Conservation (phyloP, 805 yeast species). For the Alloascoidea africana region DNA sequence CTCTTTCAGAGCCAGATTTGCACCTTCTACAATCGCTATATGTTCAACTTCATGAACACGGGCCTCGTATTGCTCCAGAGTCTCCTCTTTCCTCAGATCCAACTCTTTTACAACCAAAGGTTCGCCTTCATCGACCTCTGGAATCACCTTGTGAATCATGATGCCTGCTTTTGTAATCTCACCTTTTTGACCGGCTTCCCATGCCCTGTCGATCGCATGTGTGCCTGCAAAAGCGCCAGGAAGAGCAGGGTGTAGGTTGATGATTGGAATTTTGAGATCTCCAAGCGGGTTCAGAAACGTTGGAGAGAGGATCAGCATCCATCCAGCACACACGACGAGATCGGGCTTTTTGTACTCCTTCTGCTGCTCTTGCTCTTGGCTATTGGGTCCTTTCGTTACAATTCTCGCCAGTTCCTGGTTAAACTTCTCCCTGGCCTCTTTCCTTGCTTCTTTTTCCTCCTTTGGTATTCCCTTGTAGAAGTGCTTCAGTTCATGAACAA, state of each 20-base stretch:
- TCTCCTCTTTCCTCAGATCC: slow-evolving; percentile 53
- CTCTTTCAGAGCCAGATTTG: slow-evolving; percentile 40
- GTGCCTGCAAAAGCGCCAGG: slow-evolving; percentile 97
- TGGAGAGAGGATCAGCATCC: slow-evolving; percentile 88
- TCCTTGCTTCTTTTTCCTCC: slow-evolving; percentile 43
- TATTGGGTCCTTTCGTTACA: slow-evolving; percentile 5
- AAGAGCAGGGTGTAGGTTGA: slow-evolving; percentile 91
- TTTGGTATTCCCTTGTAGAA: slow-evolving; percentile 70
- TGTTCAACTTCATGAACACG: slow-evolving; percentile 82
- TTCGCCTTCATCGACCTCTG: slow-evolving; percentile 88
- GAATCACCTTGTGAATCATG: slow-evolving; percentile 94
- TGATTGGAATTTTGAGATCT: slow-evolving; percentile 53
- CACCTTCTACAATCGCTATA: slow-evolving; percentile 85
- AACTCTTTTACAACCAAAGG: slow-evolving; percentile 77
- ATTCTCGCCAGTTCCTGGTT: slow-evolving; percentile 65
- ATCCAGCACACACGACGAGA: slow-evolving; percentile 92
- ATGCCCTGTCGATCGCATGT: slow-evolving; percentile 91
- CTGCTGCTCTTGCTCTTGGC: slow-evolving; percentile 5
- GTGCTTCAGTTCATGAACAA: slow-evolving; percentile 49
- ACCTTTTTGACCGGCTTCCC: slow-evolving; percentile 88
- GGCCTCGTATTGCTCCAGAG: slow-evolving; percentile 63
- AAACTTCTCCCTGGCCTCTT: slow-evolving; percentile 49
- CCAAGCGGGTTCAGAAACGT: slow-evolving; percentile 54
- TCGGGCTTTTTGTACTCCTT: slow-evolving; percentile 43
- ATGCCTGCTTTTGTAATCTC: slow-evolving; percentile 68